Base-by-base conservation (phyloP, 1,139 yeast genomes). In the Yamadazyma conglobata region DNA sequence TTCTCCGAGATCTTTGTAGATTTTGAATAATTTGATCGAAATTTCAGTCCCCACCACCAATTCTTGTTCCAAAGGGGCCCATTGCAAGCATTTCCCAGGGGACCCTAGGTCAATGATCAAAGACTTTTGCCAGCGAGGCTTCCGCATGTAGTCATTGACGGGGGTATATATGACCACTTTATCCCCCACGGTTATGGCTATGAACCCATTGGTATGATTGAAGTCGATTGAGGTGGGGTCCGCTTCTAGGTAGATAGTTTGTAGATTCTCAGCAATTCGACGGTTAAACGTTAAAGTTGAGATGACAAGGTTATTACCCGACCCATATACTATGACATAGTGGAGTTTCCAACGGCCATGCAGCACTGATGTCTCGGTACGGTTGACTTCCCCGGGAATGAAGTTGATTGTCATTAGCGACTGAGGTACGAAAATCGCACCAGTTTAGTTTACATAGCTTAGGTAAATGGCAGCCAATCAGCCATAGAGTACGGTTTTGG, bases 371-470 rank as follows among this genome's bases (percentile, higher is more conserved):
- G 73, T 71, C 9, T 64, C 60, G 2, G 72, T 56, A 27, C 66
- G 57, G 50, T 80, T 83, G 19, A 91, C 94, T 50, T 85, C 86
- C 1, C 96, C 96, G 3, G 96, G 96, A 21, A 85, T 73, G 50
- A 83, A 84, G 38, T 77, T 72, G 34, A 82, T 57, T 6, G 83
- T 64, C 87, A 79, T 80, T 27, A 23, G n/a, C n/a, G n/a, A n/a
- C n/a, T n/a, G n/a, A n/a, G n/a, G n/a, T n/a, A n/a, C n/a, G n/a
- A 6, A 12, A 15, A 15, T 10, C 10, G 22, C 22, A 19, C 9
- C n/a, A n/a, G n/a, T n/a, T n/a, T n/a, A n/a, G n/a, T n/a, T n/a
- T n/a, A n/a, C n/a, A n/a, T n/a, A n/a, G n/a, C n/a, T n/a, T n/a
- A n/a, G n/a, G n/a, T n/a, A n/a, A n/a, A n/a, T n/a, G n/a, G n/a